Evolutionary conservation across 495 filamentous ascomycete genomes (phyloP).

Genomic region (Tetracladium setigerum): DNA sequence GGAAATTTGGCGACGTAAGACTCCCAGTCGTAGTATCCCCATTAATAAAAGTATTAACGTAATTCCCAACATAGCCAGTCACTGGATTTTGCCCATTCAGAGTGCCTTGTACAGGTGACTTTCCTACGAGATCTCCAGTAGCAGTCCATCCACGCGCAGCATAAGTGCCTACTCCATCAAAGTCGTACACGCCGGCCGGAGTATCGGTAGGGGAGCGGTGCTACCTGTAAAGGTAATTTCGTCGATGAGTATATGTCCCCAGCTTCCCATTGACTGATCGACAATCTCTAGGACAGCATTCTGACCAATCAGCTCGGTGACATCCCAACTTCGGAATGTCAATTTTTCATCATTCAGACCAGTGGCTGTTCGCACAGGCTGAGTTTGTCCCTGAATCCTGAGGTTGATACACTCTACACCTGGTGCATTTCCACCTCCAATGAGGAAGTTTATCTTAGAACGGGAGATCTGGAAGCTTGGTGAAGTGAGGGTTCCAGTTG

Average conservation of each 20-base stretch:
- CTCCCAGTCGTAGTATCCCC: too few species aligned
- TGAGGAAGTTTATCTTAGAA: background rate
- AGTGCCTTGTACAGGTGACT: too few species aligned
- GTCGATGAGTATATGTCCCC: conserved; percentile 17
- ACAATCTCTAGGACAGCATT: conserved; percentile 15
- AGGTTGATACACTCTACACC: background rate
- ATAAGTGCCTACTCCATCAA: too few species aligned
- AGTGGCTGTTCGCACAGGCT: background rate
- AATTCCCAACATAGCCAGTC: too few species aligned
- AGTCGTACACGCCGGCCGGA: background rate
- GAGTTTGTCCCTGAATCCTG: background rate
- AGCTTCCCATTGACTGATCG: conserved; percentile 12
- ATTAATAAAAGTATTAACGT: too few species aligned
- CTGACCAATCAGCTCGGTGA: background rate
- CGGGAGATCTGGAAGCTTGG: background rate
- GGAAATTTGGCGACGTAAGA: too few species aligned
- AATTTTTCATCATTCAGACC: background rate
- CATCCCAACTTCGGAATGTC: background rate
- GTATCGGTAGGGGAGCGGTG: background rate
- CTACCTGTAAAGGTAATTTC: background rate
- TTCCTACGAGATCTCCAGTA: too few species aligned
- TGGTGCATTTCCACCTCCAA: background rate
- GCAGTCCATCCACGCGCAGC: too few species aligned
- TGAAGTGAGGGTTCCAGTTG: background rate
- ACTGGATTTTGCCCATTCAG: too few species aligned